phyloP scores from a whole-genome alignment of 2,329 filamentous ascomycete genomes.

The Neophaeococcomyces mojaviensis region DNA sequence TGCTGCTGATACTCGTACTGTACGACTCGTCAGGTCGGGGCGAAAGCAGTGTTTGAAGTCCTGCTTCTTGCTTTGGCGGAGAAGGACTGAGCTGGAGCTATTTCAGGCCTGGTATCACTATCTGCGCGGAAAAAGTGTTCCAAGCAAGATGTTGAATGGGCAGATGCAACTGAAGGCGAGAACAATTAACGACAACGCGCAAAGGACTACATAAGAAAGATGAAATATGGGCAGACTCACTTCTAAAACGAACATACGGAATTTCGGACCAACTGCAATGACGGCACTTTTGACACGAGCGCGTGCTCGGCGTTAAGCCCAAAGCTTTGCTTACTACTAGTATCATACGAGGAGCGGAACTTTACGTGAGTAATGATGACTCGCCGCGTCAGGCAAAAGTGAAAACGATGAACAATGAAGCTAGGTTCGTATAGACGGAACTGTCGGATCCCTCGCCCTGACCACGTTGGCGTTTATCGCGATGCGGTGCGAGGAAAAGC shows the following conservation, averaged over 20 bases:
- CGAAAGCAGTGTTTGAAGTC: neutral
- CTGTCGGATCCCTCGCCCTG: neutral
- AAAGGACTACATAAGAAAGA: no score
- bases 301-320: neutral
- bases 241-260: no score
- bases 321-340: neutral
- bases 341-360: neutral
- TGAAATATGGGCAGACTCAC: no score
- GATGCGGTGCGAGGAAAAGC: neutral
- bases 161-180: no score
- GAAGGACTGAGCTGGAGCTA: neutral
- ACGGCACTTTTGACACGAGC: neutral
- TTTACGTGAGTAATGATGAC: neutral
- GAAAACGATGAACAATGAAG: no score
- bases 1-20: neutral
- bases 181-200: no score
- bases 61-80: neutral
- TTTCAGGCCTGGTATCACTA: no score
- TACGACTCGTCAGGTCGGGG: neutral
- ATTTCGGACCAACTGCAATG: neutral
- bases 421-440: neutral
- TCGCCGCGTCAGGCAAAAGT: neutral
- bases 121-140: no score
- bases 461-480: neutral
- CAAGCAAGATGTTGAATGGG: no score